Base-by-base conservation (phyloP, 202 grass and related monocot species). In the Brachypodium distachyon region DNA sequence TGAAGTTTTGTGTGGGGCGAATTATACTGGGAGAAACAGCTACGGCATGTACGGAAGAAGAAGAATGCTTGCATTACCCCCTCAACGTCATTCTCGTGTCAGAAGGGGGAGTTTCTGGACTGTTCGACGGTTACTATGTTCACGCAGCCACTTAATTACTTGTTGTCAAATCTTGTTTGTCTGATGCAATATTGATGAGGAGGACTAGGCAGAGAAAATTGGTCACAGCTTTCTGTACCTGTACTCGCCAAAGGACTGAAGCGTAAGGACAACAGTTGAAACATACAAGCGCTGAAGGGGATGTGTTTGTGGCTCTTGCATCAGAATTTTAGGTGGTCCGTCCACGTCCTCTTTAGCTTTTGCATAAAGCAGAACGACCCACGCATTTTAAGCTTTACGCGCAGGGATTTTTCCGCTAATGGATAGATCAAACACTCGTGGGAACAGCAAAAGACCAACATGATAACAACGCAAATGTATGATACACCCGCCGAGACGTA, bases 261-360 rank as follows among this genome's bases (percentile, higher is more conserved):
- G 73, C 47, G 32, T 52, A 49, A 36, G 38, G 53, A 38, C 8
- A 81, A 16, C 37, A 63, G 64, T 64, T 64, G 56, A 49, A n/a
- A 4, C 29, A 58, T 57, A 38, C 13, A 10, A 17, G 27, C 25
- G 3, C 25, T 12, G 66, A 64, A 65, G 48, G 19, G 40, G 47
- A 33, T 18, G 17, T 29, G 42, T 37, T 23, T 41, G 43, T 6
- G 26, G 3, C 44, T 68, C 54, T 33, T 32, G 34, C 36, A 12
- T 38, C 68, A 7, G 9, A 38, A 56, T 75, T n/a, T 39, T 56
- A 75, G 86, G 81, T 88, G 43, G 23, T 14, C 70, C 38, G 46
- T 84, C 70, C 36, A 39, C 70, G 12, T 83, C 74, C n/a, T 44
- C 29, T 62, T 78, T 83, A 70, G 74, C 61, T 47, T 75, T 33